phyloP scores from a whole-genome alignment of 345 rosid genomes.

The Populus deltoides region DNA sequence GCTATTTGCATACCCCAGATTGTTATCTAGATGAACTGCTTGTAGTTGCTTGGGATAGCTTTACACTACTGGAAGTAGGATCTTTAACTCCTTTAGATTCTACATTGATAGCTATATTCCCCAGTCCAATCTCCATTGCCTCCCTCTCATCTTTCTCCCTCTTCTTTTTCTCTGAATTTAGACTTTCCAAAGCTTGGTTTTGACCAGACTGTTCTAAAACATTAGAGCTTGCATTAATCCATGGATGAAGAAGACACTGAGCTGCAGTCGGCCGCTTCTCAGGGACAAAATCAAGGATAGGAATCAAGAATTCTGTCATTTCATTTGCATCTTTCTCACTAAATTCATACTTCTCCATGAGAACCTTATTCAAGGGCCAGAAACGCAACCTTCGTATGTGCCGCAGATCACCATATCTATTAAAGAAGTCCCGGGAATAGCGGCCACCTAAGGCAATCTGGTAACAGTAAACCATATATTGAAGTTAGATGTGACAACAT shows the following conservation, averaged over 20 bases:
- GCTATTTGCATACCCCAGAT: neutral
- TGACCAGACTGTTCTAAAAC: slow-evolving; percentile 36
- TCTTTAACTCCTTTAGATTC: slow-evolving; percentile 39
- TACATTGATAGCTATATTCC: slow-evolving; percentile 51
- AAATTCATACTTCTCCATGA: slow-evolving; percentile 60
- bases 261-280: slow-evolving; percentile 71
- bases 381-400: slow-evolving; percentile 66
- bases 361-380: slow-evolving; percentile 71
- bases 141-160: slow-evolving; percentile 52
- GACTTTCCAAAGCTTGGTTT: slow-evolving; percentile 26
- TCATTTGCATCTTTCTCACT: slow-evolving; percentile 57
- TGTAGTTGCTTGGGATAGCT: slow-evolving; percentile 25
- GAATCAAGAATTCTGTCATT: slow-evolving; percentile 51
- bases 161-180: slow-evolving; percentile 28
- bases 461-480: slow-evolving; percentile 1
- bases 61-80: slow-evolving; percentile 25
- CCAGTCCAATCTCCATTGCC: slow-evolving; percentile 56
- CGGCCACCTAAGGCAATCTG: slow-evolving; percentile 74
- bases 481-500: slow-evolving; percentile 3
- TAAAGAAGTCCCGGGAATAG: slow-evolving; percentile 64
- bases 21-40: slow-evolving; percentile 29
- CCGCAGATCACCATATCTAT: slow-evolving; percentile 67
- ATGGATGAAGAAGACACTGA: slow-evolving; percentile 66
- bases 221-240: slow-evolving; percentile 50
- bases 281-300: slow-evolving; percentile 68